Percentiles rank a stretch among this genome's conserved stretches.
phyloP scores from a whole-genome alignment of 768 basidiomycete species.

The Cyathus striatus region DNA sequence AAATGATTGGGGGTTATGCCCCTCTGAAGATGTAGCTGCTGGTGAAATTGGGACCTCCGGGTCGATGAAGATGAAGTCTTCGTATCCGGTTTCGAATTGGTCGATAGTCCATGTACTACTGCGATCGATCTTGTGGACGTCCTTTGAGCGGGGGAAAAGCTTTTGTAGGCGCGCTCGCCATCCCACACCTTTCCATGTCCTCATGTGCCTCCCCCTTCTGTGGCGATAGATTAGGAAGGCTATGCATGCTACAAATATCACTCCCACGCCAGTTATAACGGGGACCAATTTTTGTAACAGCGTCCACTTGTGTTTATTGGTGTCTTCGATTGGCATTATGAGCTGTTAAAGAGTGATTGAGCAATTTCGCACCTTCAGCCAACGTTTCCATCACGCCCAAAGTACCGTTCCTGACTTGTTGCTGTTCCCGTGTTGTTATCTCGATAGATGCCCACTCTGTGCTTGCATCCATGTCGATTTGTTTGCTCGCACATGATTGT shows the following conservation, averaged over 20 bases:
- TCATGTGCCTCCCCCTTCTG: neutral
- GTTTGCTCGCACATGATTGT: neutral
- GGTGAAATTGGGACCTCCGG: neutral
- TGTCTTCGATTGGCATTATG: neutral
- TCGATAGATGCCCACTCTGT: neutral
- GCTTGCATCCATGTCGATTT: neutral
- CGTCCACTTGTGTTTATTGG: conserved; percentile 10
- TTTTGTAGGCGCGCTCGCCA: neutral
- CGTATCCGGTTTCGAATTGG: conserved; percentile 3
- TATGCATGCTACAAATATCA: conserved; percentile 8
- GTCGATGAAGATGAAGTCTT: conserved; percentile 6
- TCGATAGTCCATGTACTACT: conserved; percentile 12
- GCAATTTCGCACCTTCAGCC: neutral
- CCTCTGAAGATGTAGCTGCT: neutral
- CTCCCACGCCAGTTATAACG: conserved; percentile 9
- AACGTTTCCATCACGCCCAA: neutral
- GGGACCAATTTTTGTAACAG: conserved; percentile 13
- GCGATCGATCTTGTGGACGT: conserved; percentile 5
- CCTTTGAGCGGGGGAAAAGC: conserved; percentile 4
- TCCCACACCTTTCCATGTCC: no score
- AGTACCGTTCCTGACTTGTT: neutral
- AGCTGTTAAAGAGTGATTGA: neutral
- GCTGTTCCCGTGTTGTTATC: neutral
- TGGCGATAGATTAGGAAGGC: conserved; percentile 7
- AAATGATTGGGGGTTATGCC: no score